These are phyloP conservation scores for Candida chauliodis DNA, from an alignment of 805 yeast species.

Conservation along the genomic window DNA sequence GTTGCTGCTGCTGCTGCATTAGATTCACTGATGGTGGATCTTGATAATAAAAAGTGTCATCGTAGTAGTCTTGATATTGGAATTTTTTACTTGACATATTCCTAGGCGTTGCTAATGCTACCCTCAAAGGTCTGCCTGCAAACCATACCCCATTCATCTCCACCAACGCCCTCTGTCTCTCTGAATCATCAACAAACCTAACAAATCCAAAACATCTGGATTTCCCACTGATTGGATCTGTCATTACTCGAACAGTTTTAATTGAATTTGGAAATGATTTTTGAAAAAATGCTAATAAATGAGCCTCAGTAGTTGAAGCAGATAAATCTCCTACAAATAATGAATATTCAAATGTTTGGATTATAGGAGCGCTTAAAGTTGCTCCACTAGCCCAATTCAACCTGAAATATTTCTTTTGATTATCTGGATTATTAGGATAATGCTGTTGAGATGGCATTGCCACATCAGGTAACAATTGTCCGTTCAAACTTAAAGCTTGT, in stretches of 20 bases:
- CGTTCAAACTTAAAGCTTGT: constrained; percentile 63
- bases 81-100: constrained; percentile 15
- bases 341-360: constrained; percentile 72
- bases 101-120: constrained; percentile 77
- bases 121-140: constrained; percentile 73
- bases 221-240: constrained; percentile 75
- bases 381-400: constrained; percentile 86
- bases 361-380: constrained; percentile 62
- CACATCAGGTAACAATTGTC: constrained; percentile 58
- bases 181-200: constrained; percentile 66
- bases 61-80: constrained; percentile 1
- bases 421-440: constrained; percentile 39
- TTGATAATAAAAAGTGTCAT: constrained; percentile 1
- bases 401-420: constrained; percentile 60
- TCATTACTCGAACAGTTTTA: constrained; percentile 80
- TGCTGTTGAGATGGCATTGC: constrained; percentile 44
- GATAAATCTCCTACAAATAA: constrained; percentile 81
- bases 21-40: background rate
- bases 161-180: constrained; percentile 60
- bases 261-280: constrained; percentile 58
- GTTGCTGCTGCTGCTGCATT: background rate
- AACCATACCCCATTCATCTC: constrained; percentile 82
- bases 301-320: constrained; percentile 78
- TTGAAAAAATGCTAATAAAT: constrained; percentile 68
- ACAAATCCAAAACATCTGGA: constrained; percentile 82